phyloP scores from a whole-genome alignment of 2,329 filamentous ascomycete genomes.

The Fusarium buxicola region DNA sequence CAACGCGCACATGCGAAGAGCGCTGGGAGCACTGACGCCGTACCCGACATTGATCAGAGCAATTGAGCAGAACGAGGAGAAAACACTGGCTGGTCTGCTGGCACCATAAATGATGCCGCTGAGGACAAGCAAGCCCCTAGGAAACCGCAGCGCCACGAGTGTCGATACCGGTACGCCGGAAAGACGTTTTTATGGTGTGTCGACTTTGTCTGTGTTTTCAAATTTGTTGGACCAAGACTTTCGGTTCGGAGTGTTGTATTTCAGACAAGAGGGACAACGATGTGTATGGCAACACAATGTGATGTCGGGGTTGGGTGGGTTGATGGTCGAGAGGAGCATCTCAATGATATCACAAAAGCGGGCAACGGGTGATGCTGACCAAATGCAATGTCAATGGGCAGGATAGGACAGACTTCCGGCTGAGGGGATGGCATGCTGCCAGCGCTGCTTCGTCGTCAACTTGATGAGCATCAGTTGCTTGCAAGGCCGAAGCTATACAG shows the following conservation, averaged over 20 bases:
- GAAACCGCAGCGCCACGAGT: conserved; percentile 9
- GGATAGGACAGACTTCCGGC: background rate
- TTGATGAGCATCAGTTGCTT: background rate
- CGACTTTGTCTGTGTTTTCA: background rate
- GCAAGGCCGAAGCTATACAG: background rate
- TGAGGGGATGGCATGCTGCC: background rate
- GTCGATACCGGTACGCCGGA: conserved; percentile 6
- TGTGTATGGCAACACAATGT: background rate
- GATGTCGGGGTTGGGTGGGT: background rate
- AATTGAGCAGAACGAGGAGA: conserved; percentile 65
- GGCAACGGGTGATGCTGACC: background rate
- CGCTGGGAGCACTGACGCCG: conserved; percentile 86
- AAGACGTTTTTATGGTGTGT: conserved; percentile 17
- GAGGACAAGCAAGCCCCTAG: conserved; percentile 15
- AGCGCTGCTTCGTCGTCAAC: background rate
- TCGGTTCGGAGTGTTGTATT: background rate
- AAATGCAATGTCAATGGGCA: background rate
- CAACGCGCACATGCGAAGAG: conserved; percentile 88
- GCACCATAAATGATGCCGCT: conserved; percentile 29
- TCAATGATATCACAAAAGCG: background rate
- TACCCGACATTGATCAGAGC: conserved; percentile 86
- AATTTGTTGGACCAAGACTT: background rate
- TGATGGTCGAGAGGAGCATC: background rate
- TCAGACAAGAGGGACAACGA: background rate
- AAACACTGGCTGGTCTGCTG: conserved; percentile 60